These are phyloP conservation scores for Fusarium sp. DNA, from an alignment of 2,329 filamentous ascomycete genomes.

Conservation along the genomic window DNA sequence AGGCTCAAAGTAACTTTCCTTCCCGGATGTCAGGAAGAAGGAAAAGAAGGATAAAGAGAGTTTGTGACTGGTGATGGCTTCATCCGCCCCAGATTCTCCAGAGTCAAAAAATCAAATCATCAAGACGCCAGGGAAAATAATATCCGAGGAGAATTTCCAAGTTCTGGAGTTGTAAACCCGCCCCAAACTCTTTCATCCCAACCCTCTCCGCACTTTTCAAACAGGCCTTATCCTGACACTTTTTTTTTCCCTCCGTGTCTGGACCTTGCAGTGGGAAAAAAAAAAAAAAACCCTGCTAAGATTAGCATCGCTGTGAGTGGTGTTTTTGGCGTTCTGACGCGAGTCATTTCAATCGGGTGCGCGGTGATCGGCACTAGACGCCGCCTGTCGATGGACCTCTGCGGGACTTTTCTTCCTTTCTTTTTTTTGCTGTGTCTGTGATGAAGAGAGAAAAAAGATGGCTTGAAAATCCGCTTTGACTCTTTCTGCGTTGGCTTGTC, in stretches of 20 bases:
- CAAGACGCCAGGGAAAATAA: neutral
- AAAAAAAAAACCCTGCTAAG: neutral
- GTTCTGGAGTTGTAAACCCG: neutral
- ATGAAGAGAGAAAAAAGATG: neutral
- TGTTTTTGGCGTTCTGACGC: neutral
- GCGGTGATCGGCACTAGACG: slow-evolving; percentile 5
- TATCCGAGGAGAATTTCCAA: neutral
- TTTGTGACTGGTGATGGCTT: slow-evolving; percentile 5
- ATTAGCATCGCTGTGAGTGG: neutral
- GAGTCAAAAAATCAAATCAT: neutral
- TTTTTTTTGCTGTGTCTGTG: neutral
- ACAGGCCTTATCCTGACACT: slow-evolving; percentile 6
- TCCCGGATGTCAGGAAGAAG: neutral
- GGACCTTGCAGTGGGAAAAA: neutral
- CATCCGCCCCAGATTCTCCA: neutral
- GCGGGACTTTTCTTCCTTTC: slow-evolving; percentile 1
- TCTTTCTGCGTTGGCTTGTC: neutral
- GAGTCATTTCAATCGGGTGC: slow-evolving; percentile 3
- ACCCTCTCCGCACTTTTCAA: neutral
- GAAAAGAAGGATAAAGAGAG: neutral
- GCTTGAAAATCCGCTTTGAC: neutral
- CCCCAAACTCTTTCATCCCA: slow-evolving; percentile 8
- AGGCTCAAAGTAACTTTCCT: neutral
- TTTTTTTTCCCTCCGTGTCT: neutral
- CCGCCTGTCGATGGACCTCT: neutral